Base-by-base conservation (phyloP, 2,329 filamentous ascomycete species). In the Colletotrichum theobromicola region DNA sequence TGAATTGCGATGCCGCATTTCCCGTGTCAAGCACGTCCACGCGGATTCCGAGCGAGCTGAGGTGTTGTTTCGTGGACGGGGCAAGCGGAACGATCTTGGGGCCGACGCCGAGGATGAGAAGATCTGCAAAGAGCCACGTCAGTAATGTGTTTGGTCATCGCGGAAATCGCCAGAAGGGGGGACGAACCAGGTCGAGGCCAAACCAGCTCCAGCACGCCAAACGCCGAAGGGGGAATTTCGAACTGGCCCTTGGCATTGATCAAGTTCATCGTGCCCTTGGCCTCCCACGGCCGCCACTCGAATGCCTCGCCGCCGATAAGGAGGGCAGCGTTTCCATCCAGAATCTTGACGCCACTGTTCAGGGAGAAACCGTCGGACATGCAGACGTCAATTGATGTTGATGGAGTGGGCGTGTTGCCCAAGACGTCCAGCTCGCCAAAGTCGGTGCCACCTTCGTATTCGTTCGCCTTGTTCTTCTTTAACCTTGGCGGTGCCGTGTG, bases 1-100 rank as follows among this genome's bases (percentile, higher is more conserved):
- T 99, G 84, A 97, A 99, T 83, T 98, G 95, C 37, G 96, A 94
- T 2, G 96, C 95, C 10, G 97, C 97, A 84, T 98, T 98, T 76
- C 95, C 89, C 35, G 97, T 98, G 85, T 98, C 97, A 80, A 96
- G 90, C 5, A 98, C 89, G 80, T 99, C 97, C 7, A 98, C 88
- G 72, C 95, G 89, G 78, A 98, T 94, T 0, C 97, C 97, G 55
- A 98, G 84, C 34, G 90, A 89, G 76, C 93, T 93, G 71, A 99
- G 91, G 78, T 92, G 88, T 73, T 88, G 88, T 78, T 93, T 92
- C 57, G 95, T 94, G 78, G 92, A 89, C 1, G 94, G 94, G 70
- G 94, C 94, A 9, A 98, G 84, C 1, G 95, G 95, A 64, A 92
- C 86, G 65, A 97, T 94, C 24, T 90, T 88, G 24, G 90, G 91